Evolutionary conservation across 2,329 filamentous ascomycete genomes (phyloP), one percentile per base, ranked within the genome.

Genomic region (Chrysoporthe austroafricana): DNA sequence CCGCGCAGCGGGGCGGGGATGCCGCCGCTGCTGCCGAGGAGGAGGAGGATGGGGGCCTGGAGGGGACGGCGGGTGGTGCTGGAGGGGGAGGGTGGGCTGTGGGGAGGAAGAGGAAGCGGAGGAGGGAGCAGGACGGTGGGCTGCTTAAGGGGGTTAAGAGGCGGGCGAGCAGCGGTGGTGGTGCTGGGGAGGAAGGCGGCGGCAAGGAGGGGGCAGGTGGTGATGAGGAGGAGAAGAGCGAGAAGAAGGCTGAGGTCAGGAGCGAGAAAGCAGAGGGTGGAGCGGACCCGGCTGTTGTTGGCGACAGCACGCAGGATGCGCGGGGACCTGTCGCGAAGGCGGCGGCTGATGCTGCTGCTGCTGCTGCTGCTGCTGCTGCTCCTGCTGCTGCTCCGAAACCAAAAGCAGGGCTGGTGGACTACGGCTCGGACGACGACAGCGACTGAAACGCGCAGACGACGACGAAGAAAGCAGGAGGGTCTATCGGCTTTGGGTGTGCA

Each of bases 371-470:
- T 62, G 21, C 67, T 43, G 54, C 64, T 21, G 34, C 67, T 5
- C 62, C 63, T 43, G 54, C 64, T 21, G 34, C 67, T 5, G 61
- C 63, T 18, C 48, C 67, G 26, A 79, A 77, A 66, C 70, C 77
- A 3, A 74, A 76, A 8, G 63, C 82, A 58, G 81, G 80, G 0
- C 73, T 89, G 50, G 86, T 88, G 14, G 82, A 80, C 67, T 89
- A 89, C 70, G 86, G 82, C 5, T 89, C 86, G 1, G 86, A 87
- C 58, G 80, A 82, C 21, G 83, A 84, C 56, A 82, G 85, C 32
- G 77, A 75, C 14, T 70, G 63, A 61, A 18, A 66, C 21, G 34
- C 14, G n/a, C 58, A 58, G 14, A 16, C 18, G 54, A 8, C 34
- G 14, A 39, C 11, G 46, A 6, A 7, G 7, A 7, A n/a, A n/a